These are phyloP conservation scores for Colletotrichum falcatum DNA, from an alignment of 2,329 filamentous ascomycete genomes.

Conservation along the genomic window DNA sequence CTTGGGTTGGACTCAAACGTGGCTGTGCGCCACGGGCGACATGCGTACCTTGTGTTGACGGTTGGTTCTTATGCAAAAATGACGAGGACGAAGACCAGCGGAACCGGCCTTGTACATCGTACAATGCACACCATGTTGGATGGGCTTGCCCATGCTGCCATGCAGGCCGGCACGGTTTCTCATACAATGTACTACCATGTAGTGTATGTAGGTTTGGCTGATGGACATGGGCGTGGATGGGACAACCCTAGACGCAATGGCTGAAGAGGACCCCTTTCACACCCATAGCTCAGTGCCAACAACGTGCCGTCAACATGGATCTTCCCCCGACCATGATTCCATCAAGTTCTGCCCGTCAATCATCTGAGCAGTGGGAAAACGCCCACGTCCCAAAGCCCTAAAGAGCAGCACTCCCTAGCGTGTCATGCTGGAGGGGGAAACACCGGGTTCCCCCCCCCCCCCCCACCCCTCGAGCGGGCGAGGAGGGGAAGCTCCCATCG, in stretches of 20 bases:
- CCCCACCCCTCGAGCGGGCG: slow-evolving; percentile 1
- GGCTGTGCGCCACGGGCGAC: slow-evolving; percentile 27
- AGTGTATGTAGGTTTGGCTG: too few relatives aligned
- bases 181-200: too few relatives aligned
- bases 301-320: slow-evolving; percentile 11
- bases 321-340: background rate
- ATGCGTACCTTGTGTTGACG: background rate
- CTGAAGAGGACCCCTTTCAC: slow-evolving; percentile 3
- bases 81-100: background rate
- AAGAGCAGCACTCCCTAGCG: slow-evolving; percentile 6
- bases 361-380: background rate
- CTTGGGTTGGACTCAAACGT: slow-evolving; percentile 31
- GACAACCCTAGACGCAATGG: slow-evolving; percentile 28
- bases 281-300: slow-evolving; percentile 19
- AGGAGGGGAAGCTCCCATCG: slow-evolving; percentile 2
- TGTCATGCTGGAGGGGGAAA: slow-evolving; percentile 21
- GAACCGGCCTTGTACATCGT: background rate
- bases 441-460: slow-evolving; percentile 9
- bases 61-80: slow-evolving; percentile 23
- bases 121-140: background rate
- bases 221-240: slow-evolving; percentile 25
- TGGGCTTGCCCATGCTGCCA: slow-evolving; percentile 7
- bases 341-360: background rate
- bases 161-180: slow-evolving; percentile 4
- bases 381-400: slow-evolving; percentile 1